phyloP scores from a whole-genome alignment of 257 asterid genomes.

The Capsicum rhomboideum region DNA sequence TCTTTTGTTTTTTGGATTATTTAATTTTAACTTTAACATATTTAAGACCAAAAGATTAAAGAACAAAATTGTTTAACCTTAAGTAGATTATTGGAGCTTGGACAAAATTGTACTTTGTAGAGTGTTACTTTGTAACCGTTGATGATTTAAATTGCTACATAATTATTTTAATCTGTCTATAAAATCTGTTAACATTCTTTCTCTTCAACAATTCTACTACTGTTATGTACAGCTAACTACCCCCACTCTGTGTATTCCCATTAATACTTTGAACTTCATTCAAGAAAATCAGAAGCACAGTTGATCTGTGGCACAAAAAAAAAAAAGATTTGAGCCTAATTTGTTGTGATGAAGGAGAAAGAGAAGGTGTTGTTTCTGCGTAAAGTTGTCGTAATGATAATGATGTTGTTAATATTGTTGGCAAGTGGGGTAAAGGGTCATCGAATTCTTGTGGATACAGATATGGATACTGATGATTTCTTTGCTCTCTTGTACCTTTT shows the following conservation, averaged over 20 bases:
- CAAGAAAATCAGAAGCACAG: not conserved
- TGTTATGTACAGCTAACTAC: not conserved
- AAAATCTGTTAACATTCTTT: not conserved
- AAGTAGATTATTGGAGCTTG: no score
- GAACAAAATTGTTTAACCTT: no score
- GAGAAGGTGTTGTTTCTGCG: not conserved
- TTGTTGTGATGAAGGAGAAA: not conserved
- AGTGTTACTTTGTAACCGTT: no score
- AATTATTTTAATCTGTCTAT: not conserved
- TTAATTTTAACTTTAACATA: no score
- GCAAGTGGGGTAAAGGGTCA: slow-evolving; percentile 20
- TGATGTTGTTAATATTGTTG: not conserved
- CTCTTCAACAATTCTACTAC: not conserved
- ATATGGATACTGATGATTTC: slow-evolving; percentile 78
- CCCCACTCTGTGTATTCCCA: not conserved
- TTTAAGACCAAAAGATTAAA: no score
- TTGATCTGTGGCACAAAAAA: not conserved
- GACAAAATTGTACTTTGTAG: no score
- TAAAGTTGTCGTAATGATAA: not conserved
- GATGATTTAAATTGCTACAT: no score
- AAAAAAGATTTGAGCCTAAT: not conserved
- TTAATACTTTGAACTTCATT: not conserved
- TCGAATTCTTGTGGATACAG: slow-evolving; percentile 77
- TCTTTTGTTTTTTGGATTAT: no score
- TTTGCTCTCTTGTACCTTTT: slow-evolving; percentile 76